Evolutionary conservation across 768 basidiomycete genomes (phyloP).

Genomic region (Leccinum subtestaceum): DNA sequence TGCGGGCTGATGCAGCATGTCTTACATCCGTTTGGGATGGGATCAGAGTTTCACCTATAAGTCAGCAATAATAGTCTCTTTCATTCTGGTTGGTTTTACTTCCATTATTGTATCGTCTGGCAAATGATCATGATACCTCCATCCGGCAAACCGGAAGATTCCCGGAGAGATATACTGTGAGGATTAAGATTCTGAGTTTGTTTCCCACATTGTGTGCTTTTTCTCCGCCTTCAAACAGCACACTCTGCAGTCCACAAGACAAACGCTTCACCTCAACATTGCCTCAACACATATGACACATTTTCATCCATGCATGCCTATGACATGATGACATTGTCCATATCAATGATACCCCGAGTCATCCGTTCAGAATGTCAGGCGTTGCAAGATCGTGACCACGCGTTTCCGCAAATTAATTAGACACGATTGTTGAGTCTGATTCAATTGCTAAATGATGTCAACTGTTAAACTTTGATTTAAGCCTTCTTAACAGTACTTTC

Average conservation of each 20-base stretch:
- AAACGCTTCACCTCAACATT: background rate
- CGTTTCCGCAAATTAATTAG: background rate
- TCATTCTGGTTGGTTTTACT: background rate
- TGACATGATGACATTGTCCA: background rate
- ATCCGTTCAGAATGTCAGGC: background rate
- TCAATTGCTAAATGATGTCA: background rate
- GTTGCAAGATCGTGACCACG: background rate
- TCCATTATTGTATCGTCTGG: background rate
- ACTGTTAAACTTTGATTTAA: background rate
- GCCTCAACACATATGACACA: background rate
- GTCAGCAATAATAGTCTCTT: background rate
- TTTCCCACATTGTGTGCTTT: background rate
- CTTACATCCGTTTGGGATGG: background rate
- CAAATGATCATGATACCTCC: background rate
- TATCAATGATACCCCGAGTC: background rate
- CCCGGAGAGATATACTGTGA: background rate
- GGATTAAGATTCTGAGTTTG: background rate
- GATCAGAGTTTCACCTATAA: background rate
- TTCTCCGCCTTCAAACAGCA: background rate
- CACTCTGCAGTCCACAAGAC: background rate
- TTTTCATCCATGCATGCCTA: background rate
- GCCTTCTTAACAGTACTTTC: background rate
- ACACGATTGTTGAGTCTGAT: background rate
- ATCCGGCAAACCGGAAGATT: background rate
- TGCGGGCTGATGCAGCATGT: background rate